Conservation (phyloP, 176 grass and related monocot genomes). For the Hyparrhenia diplandra region DNA sequence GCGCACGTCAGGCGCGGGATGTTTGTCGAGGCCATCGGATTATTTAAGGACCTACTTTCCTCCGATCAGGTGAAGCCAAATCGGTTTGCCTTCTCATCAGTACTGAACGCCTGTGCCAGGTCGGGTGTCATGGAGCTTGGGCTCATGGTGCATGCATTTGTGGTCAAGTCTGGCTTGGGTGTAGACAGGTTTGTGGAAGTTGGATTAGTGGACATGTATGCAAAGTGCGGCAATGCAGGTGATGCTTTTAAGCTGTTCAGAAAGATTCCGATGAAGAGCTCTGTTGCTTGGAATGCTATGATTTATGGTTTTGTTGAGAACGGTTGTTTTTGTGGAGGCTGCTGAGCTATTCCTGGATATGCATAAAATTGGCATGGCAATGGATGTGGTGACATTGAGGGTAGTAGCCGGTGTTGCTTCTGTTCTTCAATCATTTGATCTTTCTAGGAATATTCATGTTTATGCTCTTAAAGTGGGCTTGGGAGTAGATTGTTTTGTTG, state of each 20-base stretch:
- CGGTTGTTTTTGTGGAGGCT: constrained; percentile 40
- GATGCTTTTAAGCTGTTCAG: constrained; percentile 59
- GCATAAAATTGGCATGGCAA: constrained; percentile 64
- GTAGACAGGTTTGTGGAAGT: constrained; percentile 78
- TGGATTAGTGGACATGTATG: constrained; percentile 71
- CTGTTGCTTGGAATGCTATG: constrained; percentile 84
- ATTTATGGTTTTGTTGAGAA: constrained; percentile 72
- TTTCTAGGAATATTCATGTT: constrained; percentile 70
- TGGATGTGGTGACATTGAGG: constrained; percentile 81
- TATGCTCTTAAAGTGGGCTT: constrained; percentile 73
- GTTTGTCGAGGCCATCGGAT: constrained; percentile 38
- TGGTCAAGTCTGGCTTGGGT: constrained; percentile 52
- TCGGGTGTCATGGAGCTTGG: constrained; percentile 60
- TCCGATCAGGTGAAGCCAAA: constrained; percentile 55
- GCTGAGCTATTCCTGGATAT: constrained; percentile 56
- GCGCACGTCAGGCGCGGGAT: constrained; percentile 40
- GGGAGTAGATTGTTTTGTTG: constrained; percentile 65
- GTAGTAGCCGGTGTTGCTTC: constrained; percentile 45
- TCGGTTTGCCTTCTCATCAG: constrained; percentile 58
- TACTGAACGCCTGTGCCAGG: constrained; percentile 57
- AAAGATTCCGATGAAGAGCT: constrained; percentile 72
- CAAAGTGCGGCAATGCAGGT: constrained; percentile 70
- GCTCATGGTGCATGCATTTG: constrained; percentile 68
- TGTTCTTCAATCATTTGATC: constrained; percentile 53
- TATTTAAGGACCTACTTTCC: constrained; percentile 48